Base-by-base conservation (phyloP, 371 early-diverging fungal species). In the Conidiobolus incongruus region DNA sequence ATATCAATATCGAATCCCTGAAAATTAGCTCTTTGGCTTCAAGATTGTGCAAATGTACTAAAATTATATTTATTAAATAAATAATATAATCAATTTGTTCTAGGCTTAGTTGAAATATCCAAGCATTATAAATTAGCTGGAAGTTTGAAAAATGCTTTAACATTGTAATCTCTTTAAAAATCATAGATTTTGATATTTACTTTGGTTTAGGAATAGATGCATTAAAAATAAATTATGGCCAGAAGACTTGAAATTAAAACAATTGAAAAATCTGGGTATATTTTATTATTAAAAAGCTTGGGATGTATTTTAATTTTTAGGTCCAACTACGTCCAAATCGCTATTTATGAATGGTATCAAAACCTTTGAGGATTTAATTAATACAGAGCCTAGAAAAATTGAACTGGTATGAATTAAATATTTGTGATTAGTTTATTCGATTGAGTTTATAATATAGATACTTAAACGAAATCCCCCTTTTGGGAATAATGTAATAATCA, bases 381-480 rank as follows among this genome's bases (percentile, higher is more conserved):
- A 8, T 21, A 22, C 43, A 19, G 34, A 30, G 13, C 33, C 43
- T 10, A 15, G 34, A 42, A 42, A 23, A 33, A 34, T 42, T 19
- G 43, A 42, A 33, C 11, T 30, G 34, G 43, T 42, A 42, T n/a
- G n/a, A n/a, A 16, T 12, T 32, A 10, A 16, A 21, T 15, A 7
- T 29, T 19, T 4, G n/a, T n/a, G n/a, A n/a, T n/a, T 32, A 7
- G 15, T 32, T 16, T 30, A 28, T 8, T 12, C 7, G 22, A 12
- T 16, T 20, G 12, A 17, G 5, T n/a, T 26, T 30, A 40, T 40
- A 10, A 4, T 40, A 10, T 40, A 42, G 43, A 33, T 13, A 17
- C 16, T 42, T 7, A 42, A 42, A 19, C 2, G 43, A 30, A 42
- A 42, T 42, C 33, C 43, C 8, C 43, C 43, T 32, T 42, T 42